These are phyloP conservation scores for Phoma sp. DNA, from an alignment of 2,329 filamentous ascomycete species.

Conservation along the genomic window DNA sequence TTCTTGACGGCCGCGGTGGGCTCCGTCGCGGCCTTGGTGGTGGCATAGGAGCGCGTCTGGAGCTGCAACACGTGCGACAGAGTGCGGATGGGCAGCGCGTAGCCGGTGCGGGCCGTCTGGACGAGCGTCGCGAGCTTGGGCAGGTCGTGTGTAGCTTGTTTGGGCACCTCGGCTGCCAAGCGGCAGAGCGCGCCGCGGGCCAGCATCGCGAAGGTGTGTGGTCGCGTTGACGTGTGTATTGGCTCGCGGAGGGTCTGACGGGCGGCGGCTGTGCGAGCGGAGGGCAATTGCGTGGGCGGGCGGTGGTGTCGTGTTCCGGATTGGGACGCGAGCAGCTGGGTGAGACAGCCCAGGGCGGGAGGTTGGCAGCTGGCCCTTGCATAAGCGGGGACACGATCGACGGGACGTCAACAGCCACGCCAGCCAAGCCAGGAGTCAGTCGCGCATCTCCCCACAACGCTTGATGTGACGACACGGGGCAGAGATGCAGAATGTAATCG, in stretches of 20 bases:
- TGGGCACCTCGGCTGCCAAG: constrained; percentile 45
- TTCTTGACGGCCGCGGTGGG: constrained; percentile 40
- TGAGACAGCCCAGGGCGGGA: constrained; percentile 8
- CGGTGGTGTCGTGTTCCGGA: constrained; percentile 20
- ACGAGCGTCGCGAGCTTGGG: constrained; percentile 43
- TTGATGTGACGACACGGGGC: background rate
- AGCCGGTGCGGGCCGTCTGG: constrained; percentile 24
- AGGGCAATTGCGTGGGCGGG: constrained; percentile 26
- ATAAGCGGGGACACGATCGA: constrained; percentile 16
- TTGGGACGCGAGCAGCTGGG: constrained; percentile 21
- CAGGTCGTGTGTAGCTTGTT: constrained; percentile 46
- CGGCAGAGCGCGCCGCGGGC: constrained; percentile 46
- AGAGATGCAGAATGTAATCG: background rate
- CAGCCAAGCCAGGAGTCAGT: background rate
- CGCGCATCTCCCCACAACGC: background rate
- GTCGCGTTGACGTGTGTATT: constrained; percentile 1
- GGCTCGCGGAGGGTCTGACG: constrained; percentile 18
- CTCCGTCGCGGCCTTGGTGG: constrained; percentile 36
- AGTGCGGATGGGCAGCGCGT: constrained; percentile 14
- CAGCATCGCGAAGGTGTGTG: constrained; percentile 39
- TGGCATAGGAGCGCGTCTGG: constrained; percentile 44
- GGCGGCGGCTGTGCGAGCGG: constrained; percentile 24
- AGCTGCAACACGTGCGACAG: constrained; percentile 9
- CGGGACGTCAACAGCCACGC: constrained; percentile 12
- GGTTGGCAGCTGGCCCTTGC: constrained; percentile 18